phyloP scores from a whole-genome alignment of 257 asterid species.

The Gentiana macrophylla region DNA sequence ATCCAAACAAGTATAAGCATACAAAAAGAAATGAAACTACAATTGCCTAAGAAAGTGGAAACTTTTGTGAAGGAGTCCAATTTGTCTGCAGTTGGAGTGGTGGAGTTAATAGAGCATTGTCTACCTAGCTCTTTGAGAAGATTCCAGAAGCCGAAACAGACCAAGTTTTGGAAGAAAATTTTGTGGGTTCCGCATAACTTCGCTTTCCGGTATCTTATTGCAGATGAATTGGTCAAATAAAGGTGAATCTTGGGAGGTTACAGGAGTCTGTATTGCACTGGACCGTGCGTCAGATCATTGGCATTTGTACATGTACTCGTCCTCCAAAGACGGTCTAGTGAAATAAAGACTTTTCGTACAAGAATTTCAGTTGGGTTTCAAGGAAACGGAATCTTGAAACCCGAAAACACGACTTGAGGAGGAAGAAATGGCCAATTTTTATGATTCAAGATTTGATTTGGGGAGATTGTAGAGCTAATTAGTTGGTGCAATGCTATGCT shows the following conservation, averaged over 20 bases:
- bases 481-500: no score
- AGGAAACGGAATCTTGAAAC: not conserved
- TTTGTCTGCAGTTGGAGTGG: constrained; percentile 33
- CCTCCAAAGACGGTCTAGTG: no score
- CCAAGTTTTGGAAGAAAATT: constrained; percentile 47
- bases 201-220: constrained; percentile 47
- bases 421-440: not conserved
- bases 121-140: constrained; percentile 26
- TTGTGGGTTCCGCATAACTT: constrained; percentile 66
- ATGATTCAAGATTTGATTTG: constrained; percentile 26
- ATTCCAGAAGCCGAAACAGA: constrained; percentile 24
- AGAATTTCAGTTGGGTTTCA: not conserved
- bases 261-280: no score
- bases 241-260: no score
- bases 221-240: constrained; percentile 40
- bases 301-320: no score
- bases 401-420: no score
- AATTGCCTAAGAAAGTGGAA: constrained; percentile 67
- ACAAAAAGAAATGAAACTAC: constrained; percentile 55
- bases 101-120: constrained; percentile 43
- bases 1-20: constrained; percentile 43
- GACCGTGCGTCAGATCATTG: constrained; percentile 2
- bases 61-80: constrained; percentile 48
- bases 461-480: not conserved
- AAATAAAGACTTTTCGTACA: not conserved